Base-by-base conservation (phyloP, 2,329 filamentous ascomycete genomes). In the Paecilomyces niveus region DNA sequence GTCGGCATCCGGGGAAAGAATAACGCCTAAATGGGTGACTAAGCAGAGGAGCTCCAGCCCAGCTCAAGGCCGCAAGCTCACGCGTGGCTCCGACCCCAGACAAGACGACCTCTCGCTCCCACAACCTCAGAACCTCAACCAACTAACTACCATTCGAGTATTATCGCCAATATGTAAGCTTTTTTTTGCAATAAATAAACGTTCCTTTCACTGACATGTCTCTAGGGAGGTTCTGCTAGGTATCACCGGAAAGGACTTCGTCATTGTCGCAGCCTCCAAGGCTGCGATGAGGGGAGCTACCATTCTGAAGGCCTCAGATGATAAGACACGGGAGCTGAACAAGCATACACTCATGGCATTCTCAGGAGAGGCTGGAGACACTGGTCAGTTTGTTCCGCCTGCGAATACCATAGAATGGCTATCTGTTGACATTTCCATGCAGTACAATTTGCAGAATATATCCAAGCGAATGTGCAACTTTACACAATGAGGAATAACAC, bases 381-480 rank as follows among this genome's bases (percentile, higher is more conserved):
- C 93, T 69, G 85, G 92, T 94, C 26, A 24, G 18, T 18, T 51
- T 2, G 18, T 18, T 21, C 15, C 3, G 81, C 60, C 79, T 72
- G 18, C 8, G 52, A 21, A 33, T 33, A 11, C 4, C 21, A 15
- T 53, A 49, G 4, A 18, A 54, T n/a, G 7, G 51, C 35, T 24
- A 35, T 21, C 56, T 61, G 56, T 66, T 61, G 65, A 61, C 57
- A 57, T 33, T 53, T 32, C 54, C 51, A 31, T 60, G 15, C 59
- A 96, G 92, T 97, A 63, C 93, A 99, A 87, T 99, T 99, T 76
- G 90, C 95, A 75, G 94, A 99, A 80, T 99, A 93, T 80, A 95
- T 99, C 76, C 92, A 97, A 85, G 92, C 93, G 74, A 99, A 99
- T 77, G 88, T 94, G 63, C 91, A 96, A 79, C 89, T 99, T 72